Conservation (phyloP, 2,329 filamentous ascomycete genomes). For the Pseudocercospora pini-densiflorae region DNA sequence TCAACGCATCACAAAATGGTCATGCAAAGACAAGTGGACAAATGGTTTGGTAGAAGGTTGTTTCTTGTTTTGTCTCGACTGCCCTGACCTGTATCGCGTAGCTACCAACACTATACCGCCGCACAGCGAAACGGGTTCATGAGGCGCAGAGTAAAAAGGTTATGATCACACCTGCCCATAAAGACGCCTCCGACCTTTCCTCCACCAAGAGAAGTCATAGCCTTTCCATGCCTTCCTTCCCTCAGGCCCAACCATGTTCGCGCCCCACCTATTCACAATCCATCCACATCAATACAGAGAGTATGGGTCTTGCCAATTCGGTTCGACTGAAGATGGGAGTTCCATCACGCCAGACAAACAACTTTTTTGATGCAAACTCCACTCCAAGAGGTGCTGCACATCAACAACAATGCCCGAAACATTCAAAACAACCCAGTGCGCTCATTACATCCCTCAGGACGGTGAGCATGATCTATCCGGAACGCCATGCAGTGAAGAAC, state of each 20-base stretch:
- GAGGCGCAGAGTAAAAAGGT: not conserved
- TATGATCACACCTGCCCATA: not conserved
- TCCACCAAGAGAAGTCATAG: not conserved
- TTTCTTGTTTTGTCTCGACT: not conserved
- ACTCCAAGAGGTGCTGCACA: not conserved
- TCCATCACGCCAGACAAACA: not conserved
- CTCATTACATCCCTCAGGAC: conserved; percentile 13
- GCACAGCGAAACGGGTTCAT: not conserved
- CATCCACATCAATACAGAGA: conserved; percentile 18
- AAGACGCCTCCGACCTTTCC: conserved; percentile 1
- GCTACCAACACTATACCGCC: not conserved
- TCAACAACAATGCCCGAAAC: not conserved
- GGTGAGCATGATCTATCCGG: conserved; percentile 23
- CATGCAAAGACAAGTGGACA: not conserved
- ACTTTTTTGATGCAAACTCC: conserved; percentile 17
- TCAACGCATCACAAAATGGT: not conserved
- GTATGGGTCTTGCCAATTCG: conserved; percentile 2
- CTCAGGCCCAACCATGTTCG: not conserved
- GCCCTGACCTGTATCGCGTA: not conserved
- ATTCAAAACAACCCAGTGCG: conserved; percentile 6
- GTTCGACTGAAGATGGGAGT: conserved; percentile 8
- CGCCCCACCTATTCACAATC: conserved; percentile 10
- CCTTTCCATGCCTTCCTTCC: not conserved
- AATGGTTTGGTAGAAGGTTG: not conserved
- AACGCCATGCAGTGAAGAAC: conserved; percentile 27